phyloP scores from a whole-genome alignment of 2,329 filamentous ascomycete species.

The Coniochaeta pulveracea region DNA sequence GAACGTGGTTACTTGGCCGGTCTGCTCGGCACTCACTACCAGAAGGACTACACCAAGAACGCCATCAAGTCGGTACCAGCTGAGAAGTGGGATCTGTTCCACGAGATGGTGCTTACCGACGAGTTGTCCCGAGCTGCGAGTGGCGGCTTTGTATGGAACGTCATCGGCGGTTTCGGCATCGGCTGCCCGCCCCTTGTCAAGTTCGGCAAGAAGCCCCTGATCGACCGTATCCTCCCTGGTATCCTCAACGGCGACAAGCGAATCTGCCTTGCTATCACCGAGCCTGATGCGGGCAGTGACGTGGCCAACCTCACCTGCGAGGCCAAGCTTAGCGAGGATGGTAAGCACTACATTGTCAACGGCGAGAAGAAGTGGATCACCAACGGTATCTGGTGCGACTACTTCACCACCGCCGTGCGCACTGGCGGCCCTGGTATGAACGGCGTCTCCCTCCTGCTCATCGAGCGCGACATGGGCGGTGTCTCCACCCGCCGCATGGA shows the following conservation, averaged over 20 bases:
- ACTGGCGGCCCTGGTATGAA: slow-evolving; percentile 87
- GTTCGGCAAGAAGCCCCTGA: slow-evolving; percentile 75
- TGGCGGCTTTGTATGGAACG: slow-evolving; percentile 92
- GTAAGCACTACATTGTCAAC: slow-evolving; percentile 98
- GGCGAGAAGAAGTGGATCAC: slow-evolving; percentile 99
- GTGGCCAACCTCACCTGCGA: slow-evolving; percentile 94
- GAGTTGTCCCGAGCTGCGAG: slow-evolving; percentile 83
- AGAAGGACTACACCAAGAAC: slow-evolving; percentile 59
- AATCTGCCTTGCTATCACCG: slow-evolving; percentile 94
- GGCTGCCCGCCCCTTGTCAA: slow-evolving; percentile 86
- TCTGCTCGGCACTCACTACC: slow-evolving; percentile 75
- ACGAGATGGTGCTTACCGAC: slow-evolving; percentile 91
- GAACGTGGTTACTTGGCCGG: slow-evolving; percentile 88
- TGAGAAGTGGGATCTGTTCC: slow-evolving; percentile 96
- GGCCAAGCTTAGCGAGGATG: slow-evolving; percentile 87
- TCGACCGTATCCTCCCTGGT: slow-evolving; percentile 78
- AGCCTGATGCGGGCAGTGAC: slow-evolving; percentile 89
- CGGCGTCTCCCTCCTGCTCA: slow-evolving; percentile 80
- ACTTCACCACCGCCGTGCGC: slow-evolving; percentile 93
- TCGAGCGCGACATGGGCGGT: slow-evolving; percentile 74
- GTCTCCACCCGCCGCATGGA: slow-evolving; percentile 94
- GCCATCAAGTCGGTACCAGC: slow-evolving; percentile 66
- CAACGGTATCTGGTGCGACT: slow-evolving; percentile 93
- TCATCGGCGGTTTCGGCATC: slow-evolving; percentile 94
- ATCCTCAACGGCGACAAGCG: slow-evolving; percentile 90